phyloP scores from a whole-genome alignment of 2,329 filamentous ascomycete genomes.

The Venturia effusa region DNA sequence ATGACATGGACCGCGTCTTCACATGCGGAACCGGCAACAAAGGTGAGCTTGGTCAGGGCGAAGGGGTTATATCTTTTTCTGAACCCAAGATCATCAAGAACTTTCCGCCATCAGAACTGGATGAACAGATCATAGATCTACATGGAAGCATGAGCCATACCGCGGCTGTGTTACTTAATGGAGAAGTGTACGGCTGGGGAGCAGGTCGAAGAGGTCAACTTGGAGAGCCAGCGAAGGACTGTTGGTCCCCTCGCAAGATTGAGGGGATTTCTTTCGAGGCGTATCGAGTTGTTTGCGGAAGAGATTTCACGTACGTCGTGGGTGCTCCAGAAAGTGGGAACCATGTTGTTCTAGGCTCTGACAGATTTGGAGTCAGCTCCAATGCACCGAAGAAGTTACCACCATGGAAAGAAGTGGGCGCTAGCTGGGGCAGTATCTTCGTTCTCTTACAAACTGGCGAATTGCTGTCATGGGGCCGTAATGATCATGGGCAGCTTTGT shows the following conservation, averaged over 20 bases:
- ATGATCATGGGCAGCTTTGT: constrained; percentile 74
- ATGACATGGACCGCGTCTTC: constrained; percentile 44
- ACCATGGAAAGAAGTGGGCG: constrained; percentile 57
- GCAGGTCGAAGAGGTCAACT: constrained; percentile 77
- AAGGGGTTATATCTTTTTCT: constrained; percentile 16
- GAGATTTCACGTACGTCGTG: constrained; percentile 74
- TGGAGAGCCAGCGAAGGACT: constrained; percentile 43
- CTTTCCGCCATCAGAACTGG: constrained; percentile 51
- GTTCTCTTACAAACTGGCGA: constrained; percentile 51
- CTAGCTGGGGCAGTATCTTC: constrained; percentile 76
- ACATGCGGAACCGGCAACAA: constrained; percentile 56
- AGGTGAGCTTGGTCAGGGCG: constrained; percentile 61
- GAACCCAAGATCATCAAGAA: constrained; percentile 39
- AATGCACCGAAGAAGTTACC: constrained; percentile 42
- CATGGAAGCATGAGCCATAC: constrained; percentile 69
- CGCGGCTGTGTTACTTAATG: constrained; percentile 61
- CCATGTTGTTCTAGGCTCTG: constrained; percentile 57
- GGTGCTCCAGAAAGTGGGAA: constrained; percentile 43
- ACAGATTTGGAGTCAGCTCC: constrained; percentile 60
- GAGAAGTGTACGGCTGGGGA: constrained; percentile 80
- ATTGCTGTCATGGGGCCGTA: constrained; percentile 66
- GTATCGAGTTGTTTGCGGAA: constrained; percentile 60
- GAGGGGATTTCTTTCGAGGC: constrained; percentile 50
- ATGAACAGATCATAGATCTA: constrained; percentile 37
- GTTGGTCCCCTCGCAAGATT: constrained; percentile 53